phyloP scores from a whole-genome alignment of 225 moss, liverwort and hornwort genomes.

The Climacium dendroides region DNA sequence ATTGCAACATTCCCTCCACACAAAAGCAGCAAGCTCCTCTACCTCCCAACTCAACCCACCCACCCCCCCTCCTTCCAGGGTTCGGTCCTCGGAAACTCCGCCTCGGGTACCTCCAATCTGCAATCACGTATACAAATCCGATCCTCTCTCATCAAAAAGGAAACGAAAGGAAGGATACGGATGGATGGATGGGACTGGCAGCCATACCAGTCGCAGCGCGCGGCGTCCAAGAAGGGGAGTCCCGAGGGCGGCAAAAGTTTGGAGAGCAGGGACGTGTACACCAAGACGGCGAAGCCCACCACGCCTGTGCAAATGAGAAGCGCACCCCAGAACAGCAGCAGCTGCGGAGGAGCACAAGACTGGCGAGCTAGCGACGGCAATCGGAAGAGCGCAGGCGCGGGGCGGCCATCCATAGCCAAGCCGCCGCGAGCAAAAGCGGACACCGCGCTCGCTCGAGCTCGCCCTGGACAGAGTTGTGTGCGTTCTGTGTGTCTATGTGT shows the following conservation, averaged over 20 bases:
- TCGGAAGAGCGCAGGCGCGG: conserved; percentile 55
- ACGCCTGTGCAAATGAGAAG: conserved; percentile 52
- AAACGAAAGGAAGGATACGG: not conserved
- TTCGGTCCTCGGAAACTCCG: not conserved
- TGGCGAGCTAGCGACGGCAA: conserved; percentile 45
- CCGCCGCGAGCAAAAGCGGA: not conserved
- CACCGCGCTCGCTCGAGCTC: not conserved
- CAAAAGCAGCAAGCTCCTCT: not conserved
- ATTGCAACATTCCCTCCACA: not conserved
- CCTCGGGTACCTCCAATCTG: not conserved
- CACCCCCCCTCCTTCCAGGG: not conserved
- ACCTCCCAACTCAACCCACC: not conserved
- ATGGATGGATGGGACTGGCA: too few species aligned
- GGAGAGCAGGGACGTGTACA: conserved; percentile 56
- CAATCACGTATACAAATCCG: not conserved
- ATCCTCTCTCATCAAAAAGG: not conserved
- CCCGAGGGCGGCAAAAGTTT: conserved; percentile 53
- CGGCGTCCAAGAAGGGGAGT: conserved; percentile 24
- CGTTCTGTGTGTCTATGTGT: not conserved
- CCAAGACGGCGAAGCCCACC: conserved; percentile 6
- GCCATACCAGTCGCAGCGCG: conserved; percentile 55
- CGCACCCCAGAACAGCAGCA: conserved; percentile 32
- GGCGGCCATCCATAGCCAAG: conserved; percentile 45
- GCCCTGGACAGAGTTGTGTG: not conserved
- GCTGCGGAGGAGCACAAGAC: conserved; percentile 12